Conservation (phyloP, 352 stramenopile genomes). For the Phytophthora vignae region DNA sequence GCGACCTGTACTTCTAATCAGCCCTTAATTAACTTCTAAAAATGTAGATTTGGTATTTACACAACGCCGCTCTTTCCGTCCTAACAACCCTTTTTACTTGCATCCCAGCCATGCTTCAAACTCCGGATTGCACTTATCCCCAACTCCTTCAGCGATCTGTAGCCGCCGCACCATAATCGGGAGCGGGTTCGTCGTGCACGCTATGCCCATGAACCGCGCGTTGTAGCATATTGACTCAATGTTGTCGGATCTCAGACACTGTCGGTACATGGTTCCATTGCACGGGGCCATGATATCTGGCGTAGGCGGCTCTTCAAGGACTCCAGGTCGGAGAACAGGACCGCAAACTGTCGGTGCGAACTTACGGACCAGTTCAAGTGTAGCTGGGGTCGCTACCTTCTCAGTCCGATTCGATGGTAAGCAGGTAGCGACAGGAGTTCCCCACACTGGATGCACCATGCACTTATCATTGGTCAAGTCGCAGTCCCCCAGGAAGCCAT, state of each 20-base stretch:
- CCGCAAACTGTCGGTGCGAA: background rate
- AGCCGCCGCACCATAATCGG: constrained; percentile 27
- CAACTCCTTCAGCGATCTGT: constrained; percentile 38
- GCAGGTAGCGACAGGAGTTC: constrained; percentile 8
- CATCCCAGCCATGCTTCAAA: constrained; percentile 45
- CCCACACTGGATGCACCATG: constrained; percentile 11
- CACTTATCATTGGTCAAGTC: constrained; percentile 13
- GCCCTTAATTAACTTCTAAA: no score
- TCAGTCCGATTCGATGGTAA: background rate
- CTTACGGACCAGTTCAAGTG: background rate
- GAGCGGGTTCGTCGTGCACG: constrained; percentile 21
- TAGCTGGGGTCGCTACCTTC: background rate
- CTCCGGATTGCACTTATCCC: constrained; percentile 24
- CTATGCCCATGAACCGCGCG: constrained; percentile 34
- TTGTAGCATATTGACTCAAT: constrained; percentile 43
- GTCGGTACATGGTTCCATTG: constrained; percentile 30
- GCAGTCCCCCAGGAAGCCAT: constrained; percentile 33
- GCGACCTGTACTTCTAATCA: no score
- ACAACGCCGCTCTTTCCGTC: background rate
- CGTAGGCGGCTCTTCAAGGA: constrained; percentile 1
- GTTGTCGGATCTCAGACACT: constrained; percentile 9
- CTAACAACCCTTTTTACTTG: background rate
- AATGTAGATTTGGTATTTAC: no score
- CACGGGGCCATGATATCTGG: constrained; percentile 7
- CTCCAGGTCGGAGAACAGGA: background rate